Conservation (phyloP, 768 basidiomycete genomes). For the Flagelloscypha sp. region DNA sequence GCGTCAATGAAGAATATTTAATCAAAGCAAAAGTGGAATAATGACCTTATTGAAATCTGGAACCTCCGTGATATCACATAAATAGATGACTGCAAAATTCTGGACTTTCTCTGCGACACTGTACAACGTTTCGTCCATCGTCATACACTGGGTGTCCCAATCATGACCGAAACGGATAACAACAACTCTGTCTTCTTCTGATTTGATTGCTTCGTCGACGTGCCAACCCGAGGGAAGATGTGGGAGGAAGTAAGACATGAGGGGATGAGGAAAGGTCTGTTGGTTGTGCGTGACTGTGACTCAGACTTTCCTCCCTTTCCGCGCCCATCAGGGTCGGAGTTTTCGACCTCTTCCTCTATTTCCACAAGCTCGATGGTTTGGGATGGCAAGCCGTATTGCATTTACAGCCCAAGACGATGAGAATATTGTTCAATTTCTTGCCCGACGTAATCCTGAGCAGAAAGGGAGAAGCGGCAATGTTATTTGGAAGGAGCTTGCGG, state of each 20-base stretch:
- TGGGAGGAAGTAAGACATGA: constrained; percentile 85
- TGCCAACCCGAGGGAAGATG: constrained; percentile 94
- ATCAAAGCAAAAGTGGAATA: background rate
- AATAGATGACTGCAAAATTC: constrained; percentile 96
- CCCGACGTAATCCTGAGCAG: no score
- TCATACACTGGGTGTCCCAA: constrained; percentile 93
- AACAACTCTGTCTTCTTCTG: constrained; percentile 93
- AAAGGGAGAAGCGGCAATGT: no score
- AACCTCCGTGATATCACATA: constrained; percentile 91
- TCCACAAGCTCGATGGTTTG: no score
- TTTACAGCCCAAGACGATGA: no score
- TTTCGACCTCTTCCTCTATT: no score
- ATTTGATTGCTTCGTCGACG: constrained; percentile 97
- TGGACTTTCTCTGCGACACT: constrained; percentile 91
- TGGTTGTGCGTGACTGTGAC: no score
- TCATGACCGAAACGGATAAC: constrained; percentile 94
- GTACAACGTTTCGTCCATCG: constrained; percentile 96
- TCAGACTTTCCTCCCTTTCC: no score
- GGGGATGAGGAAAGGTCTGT: no score
- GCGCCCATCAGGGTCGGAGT: no score
- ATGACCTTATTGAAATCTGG: constrained; percentile 97
- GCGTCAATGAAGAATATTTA: background rate
- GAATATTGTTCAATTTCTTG: no score
- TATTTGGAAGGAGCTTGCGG: no score
- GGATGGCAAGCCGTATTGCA: no score